A percentile compares a stretch with the other conserved stretches of the same genome.
phyloP scores from a whole-genome alignment of 23 red algal genomes.

The Gracilaria gracilis region DNA sequence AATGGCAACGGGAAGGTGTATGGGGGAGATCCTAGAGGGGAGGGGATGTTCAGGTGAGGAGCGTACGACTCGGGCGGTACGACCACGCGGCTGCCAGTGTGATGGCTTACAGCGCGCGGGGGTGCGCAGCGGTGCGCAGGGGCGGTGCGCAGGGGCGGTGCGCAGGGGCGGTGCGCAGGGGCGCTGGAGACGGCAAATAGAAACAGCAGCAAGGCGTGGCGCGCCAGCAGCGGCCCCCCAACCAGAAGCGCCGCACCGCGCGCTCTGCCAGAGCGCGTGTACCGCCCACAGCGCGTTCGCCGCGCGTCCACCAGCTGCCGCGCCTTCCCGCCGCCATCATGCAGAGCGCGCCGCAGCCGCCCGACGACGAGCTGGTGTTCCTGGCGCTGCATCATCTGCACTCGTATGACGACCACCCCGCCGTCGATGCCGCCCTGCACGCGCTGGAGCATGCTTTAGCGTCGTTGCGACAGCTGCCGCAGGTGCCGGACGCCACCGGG shows the following conservation, averaged over 20 bases:
- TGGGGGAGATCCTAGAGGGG: too few relatives aligned
- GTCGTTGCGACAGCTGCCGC: conserved; percentile 16
- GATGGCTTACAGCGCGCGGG: too few relatives aligned
- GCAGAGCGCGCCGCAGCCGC: conserved; percentile 20
- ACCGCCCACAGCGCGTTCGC: background rate
- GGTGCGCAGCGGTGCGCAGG: too few relatives aligned
- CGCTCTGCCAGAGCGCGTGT: background rate
- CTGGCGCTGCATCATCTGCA: conserved; percentile 58
- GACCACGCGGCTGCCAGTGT: too few relatives aligned
- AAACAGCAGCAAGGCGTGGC: too few relatives aligned
- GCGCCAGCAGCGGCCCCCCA: too few relatives aligned
- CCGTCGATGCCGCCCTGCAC: conserved; percentile 30
- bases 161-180: too few relatives aligned
- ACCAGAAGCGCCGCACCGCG: background rate
- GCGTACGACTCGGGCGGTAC: too few relatives aligned
- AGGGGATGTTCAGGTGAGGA: too few relatives aligned
- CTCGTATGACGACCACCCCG: conserved; percentile 39
- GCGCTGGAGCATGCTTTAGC: conserved; percentile 44
- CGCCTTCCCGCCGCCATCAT: background rate
- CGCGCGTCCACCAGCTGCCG: background rate
- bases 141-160: too few relatives aligned
- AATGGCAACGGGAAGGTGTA: too few relatives aligned
- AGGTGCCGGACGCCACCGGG: conserved; percentile 32
- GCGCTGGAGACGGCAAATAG: too few relatives aligned
- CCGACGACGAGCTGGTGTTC: conserved; percentile 51